Percentiles rank a stretch among this genome's conserved stretches.
Evolutionary conservation across 2,329 filamentous ascomycete genomes (phyloP).

Genomic region (Fusarium sp.): DNA sequence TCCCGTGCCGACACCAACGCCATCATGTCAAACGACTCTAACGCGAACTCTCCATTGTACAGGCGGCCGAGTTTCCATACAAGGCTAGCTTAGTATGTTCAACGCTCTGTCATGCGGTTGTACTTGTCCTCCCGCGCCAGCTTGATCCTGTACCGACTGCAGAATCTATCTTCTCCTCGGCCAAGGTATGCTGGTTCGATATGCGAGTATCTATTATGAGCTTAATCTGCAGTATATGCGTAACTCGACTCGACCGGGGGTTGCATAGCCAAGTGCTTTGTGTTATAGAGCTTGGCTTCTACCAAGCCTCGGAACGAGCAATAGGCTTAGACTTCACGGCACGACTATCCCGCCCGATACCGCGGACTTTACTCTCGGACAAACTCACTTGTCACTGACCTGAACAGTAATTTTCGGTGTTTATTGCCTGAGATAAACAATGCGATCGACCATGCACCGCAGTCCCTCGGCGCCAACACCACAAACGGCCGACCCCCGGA

Average conservation of each 20-base stretch:
- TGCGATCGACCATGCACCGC: background rate
- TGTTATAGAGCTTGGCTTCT: background rate
- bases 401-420: background rate
- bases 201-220: constrained; percentile 14
- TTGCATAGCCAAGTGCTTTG: background rate
- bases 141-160: constrained; percentile 12
- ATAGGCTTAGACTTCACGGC: background rate
- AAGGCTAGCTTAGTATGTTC: constrained; percentile 5
- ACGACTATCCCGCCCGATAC: background rate
- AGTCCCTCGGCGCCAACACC: constrained; percentile 8
- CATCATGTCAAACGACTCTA: background rate
- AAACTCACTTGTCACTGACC: background rate
- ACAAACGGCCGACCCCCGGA: constrained; percentile 7
- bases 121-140: constrained; percentile 20
- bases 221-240: background rate
- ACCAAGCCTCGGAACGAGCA: background rate
- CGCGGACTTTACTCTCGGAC: background rate
- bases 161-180: constrained; percentile 26
- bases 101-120: constrained; percentile 16
- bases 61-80: background rate
- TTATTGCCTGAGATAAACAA: background rate
- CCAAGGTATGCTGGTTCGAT: constrained; percentile 5
- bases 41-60: background rate
- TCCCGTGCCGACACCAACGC: background rate
- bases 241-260: background rate